Evolutionary conservation across 306 rosid species (phyloP).

Genomic region (Notholithocarpus densiflorus): DNA sequence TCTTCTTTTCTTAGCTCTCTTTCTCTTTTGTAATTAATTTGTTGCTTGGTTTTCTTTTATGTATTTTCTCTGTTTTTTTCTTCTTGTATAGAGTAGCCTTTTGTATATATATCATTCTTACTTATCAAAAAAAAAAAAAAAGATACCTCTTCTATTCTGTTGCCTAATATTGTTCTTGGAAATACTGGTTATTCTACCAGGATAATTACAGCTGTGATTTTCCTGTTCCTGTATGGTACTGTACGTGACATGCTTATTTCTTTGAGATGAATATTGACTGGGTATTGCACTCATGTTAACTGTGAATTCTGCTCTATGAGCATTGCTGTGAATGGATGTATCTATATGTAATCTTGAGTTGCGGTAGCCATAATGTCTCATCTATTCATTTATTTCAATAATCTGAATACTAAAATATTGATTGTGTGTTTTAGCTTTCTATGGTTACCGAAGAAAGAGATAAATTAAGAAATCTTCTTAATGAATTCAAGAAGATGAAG

Average conservation of each 20-base stretch:
- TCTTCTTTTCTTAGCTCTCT: too few relatives aligned
- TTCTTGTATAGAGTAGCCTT: too few relatives aligned
- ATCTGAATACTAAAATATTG: conserved; percentile 8
- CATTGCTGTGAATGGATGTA: background rate
- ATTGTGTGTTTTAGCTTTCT: conserved; percentile 61
- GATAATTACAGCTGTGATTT: background rate
- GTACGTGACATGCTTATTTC: background rate
- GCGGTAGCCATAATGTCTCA: background rate
- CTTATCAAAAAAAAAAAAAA: too few relatives aligned
- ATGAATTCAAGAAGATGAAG: conserved; percentile 38
- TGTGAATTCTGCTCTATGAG: background rate
- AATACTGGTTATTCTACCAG: background rate
- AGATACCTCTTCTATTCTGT: background rate
- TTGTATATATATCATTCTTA: too few relatives aligned
- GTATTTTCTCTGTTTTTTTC: too few relatives aligned
- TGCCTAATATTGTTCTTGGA: background rate
- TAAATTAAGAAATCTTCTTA: conserved; percentile 50
- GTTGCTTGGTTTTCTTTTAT: too few relatives aligned
- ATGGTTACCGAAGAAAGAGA: conserved; percentile 76
- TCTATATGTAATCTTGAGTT: background rate
- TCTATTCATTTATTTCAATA: conserved; percentile 20
- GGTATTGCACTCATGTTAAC: background rate
- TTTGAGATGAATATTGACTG: background rate
- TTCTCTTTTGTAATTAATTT: too few relatives aligned
- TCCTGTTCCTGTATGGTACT: background rate